Conservation (phyloP, 2,329 filamentous ascomycete genomes). For the Penicillium sp. region DNA sequence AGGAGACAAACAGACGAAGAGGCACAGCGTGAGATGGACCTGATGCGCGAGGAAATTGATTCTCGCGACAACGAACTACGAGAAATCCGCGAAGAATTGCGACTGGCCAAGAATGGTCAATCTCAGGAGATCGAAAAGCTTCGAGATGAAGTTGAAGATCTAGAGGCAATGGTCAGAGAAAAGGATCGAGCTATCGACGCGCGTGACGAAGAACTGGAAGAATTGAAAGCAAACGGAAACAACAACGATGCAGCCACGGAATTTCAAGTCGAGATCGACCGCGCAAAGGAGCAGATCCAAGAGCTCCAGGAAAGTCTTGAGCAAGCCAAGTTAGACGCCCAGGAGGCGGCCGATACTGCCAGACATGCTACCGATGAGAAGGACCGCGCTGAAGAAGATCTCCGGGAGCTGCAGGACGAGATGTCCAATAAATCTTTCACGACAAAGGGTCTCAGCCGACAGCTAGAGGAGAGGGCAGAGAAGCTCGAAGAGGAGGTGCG, state of each 20-base stretch:
- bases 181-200: conserved; percentile 72
- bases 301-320: conserved; percentile 45
- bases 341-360: conserved; percentile 45
- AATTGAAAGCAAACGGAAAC: conserved; percentile 37
- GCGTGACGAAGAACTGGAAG: conserved; percentile 70
- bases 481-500: conserved; percentile 67
- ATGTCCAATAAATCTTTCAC: conserved; percentile 75
- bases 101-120: conserved; percentile 55
- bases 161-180: conserved; percentile 71
- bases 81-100: conserved; percentile 52
- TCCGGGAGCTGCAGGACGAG: conserved; percentile 67
- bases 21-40: conserved; percentile 60
- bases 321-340: conserved; percentile 35
- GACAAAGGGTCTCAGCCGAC: conserved; percentile 69
- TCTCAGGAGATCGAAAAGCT: conserved; percentile 62
- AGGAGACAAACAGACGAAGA: conserved; percentile 70
- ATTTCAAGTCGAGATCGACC: conserved; percentile 50
- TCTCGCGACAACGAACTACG: conserved; percentile 46
- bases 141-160: conserved; percentile 69
- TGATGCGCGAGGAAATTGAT: conserved; percentile 50
- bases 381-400: conserved; percentile 52
- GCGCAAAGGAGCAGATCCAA: conserved; percentile 44
- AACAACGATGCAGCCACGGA: conserved; percentile 46
- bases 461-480: conserved; percentile 68
- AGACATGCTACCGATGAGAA: conserved; percentile 53